Conservation (phyloP, 2,329 filamentous ascomycete species). For the Diaporthe humulicola region DNA sequence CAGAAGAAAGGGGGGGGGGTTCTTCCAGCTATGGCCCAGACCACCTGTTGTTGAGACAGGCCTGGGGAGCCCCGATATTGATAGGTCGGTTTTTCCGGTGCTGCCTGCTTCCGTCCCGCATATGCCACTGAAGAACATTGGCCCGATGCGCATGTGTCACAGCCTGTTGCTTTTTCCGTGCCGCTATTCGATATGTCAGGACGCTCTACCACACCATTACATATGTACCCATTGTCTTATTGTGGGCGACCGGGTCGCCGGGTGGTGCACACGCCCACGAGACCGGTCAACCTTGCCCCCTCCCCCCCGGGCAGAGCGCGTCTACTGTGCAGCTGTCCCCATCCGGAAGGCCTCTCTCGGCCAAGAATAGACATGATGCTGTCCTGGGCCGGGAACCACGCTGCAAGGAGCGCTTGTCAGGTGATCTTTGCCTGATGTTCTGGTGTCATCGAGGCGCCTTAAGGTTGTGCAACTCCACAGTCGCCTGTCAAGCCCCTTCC, state of each 20-base stretch:
- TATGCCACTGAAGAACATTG: conserved; percentile 30
- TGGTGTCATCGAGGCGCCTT: conserved; percentile 13
- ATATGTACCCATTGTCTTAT: conserved; percentile 21
- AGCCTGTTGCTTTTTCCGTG: conserved; percentile 24
- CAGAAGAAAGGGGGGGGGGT: not conserved
- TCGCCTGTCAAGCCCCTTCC: conserved; percentile 1
- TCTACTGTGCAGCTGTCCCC: conserved; percentile 14
- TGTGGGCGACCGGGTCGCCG: conserved; percentile 4
- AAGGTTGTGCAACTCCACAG: conserved; percentile 16
- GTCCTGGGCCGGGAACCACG: not conserved
- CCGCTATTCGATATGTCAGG: conserved; percentile 18
- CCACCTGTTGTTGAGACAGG: conserved; percentile 24
- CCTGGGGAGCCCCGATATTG: conserved; percentile 20
- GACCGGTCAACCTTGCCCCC: conserved; percentile 9
- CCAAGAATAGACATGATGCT: conserved; percentile 20
- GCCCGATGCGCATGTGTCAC: conserved; percentile 28
- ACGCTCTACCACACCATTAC: conserved; percentile 11
- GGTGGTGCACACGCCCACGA: not conserved
- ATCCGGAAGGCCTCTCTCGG: conserved; percentile 1
- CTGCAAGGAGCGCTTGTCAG: not conserved
- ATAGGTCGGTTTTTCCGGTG: conserved; percentile 29
- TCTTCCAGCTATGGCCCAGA: not conserved
- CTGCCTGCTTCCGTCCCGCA: conserved; percentile 27
- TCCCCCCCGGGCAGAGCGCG: not conserved
- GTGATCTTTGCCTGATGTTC: conserved; percentile 18